Percentiles rank a stretch among this genome's conserved stretches.
phyloP scores from a whole-genome alignment of 2,329 filamentous ascomycete species.

The Trichoderma sp. region DNA sequence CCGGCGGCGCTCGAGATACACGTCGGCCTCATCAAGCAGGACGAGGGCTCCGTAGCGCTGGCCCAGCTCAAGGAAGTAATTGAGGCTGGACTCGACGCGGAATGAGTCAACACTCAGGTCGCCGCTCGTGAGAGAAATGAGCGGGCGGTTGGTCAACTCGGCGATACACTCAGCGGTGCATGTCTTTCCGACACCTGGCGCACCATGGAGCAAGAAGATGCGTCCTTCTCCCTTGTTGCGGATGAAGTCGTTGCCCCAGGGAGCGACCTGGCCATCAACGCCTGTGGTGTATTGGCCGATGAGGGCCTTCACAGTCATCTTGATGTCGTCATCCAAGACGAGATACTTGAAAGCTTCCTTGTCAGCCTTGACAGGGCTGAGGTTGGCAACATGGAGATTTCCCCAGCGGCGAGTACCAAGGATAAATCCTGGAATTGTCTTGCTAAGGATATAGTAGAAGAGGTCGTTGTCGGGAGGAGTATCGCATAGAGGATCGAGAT shows the following conservation, averaged over 20 bases:
- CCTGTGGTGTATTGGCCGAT: constrained; percentile 45
- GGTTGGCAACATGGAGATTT: constrained; percentile 38
- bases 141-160: constrained; percentile 48
- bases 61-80: constrained; percentile 47
- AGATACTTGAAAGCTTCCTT: constrained; percentile 50
- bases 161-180: constrained; percentile 55
- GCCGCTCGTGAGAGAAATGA: constrained; percentile 50
- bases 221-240: constrained; percentile 50
- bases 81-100: constrained; percentile 42
- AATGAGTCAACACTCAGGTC: constrained; percentile 42
- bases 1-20: constrained; percentile 54
- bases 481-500: constrained; percentile 37
- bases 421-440: constrained; percentile 46
- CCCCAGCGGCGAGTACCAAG: constrained; percentile 45
- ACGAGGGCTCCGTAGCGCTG: constrained; percentile 51
- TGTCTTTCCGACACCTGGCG: constrained; percentile 56
- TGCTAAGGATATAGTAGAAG: constrained; percentile 43
- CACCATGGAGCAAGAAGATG: constrained; percentile 51
- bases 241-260: constrained; percentile 47
- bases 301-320: constrained; percentile 45
- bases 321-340: constrained; percentile 47
- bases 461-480: constrained; percentile 39
- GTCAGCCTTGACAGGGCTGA: constrained; percentile 42
- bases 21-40: constrained; percentile 58
- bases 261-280: constrained; percentile 37